phyloP scores from a whole-genome alignment of 164 flowering plant genomes.

The Akebia trifoliata region DNA sequence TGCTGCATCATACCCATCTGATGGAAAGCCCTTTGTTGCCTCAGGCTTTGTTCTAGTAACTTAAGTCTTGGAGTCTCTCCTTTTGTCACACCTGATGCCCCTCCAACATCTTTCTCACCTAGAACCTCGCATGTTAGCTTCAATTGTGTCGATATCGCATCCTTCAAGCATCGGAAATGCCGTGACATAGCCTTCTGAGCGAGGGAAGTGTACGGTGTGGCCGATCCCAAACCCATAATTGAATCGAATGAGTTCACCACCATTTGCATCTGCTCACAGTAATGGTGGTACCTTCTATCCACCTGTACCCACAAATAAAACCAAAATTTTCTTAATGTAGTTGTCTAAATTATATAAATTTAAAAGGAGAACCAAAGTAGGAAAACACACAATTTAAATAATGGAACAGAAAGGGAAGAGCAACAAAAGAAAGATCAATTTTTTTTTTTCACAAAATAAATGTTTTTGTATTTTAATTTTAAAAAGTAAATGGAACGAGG shows the following conservation, averaged over 20 bases:
- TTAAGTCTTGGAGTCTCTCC: constrained; percentile 94
- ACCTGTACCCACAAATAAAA: too few species aligned
- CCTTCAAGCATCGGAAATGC: constrained; percentile 90
- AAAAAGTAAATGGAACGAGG: too few species aligned
- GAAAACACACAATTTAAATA: too few species aligned
- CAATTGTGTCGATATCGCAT: constrained; percentile 68
- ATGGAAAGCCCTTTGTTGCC: constrained; percentile 84
- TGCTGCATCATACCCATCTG: constrained; percentile 96
- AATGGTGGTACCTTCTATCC: constrained; percentile 84
- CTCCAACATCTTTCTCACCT: constrained; percentile 77
- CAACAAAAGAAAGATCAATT: too few species aligned
- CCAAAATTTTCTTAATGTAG: too few species aligned
- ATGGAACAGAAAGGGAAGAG: too few species aligned
- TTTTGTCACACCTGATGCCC: constrained; percentile 60
- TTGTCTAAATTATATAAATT: too few species aligned
- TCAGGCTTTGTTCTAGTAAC: constrained; percentile 77
- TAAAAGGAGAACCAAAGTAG: too few species aligned
- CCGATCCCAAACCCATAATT: constrained; percentile 92
- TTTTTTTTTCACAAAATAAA: too few species aligned
- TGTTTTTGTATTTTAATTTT: too few species aligned
- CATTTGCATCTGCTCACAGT: constrained; percentile 95
- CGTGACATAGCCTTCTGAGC: constrained; percentile 98
- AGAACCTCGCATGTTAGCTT: constrained; percentile 76
- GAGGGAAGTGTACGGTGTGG: constrained; percentile 77
- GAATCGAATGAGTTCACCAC: constrained; percentile 92